A percentile compares a stretch with the other conserved stretches of the same genome.
These are phyloP conservation scores for Leptodontidium sp. DNA, from an alignment of 2,329 filamentous ascomycete genomes.

Conservation along the genomic window DNA sequence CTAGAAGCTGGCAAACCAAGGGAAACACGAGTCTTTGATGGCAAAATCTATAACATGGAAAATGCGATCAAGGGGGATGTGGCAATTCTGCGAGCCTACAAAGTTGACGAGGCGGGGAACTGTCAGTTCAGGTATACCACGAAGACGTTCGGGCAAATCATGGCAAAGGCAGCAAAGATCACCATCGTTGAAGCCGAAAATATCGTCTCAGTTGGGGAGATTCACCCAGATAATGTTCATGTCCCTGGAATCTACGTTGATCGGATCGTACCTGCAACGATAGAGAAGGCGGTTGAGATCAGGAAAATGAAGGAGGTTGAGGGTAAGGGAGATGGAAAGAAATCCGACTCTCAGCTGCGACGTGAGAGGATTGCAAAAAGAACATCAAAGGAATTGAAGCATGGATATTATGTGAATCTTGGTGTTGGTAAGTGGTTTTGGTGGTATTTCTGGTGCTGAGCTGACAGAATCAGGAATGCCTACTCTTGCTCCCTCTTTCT, in stretches of 20 bases:
- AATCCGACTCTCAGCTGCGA: conserved; percentile 58
- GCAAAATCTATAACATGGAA: conserved; percentile 79
- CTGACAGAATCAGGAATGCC: conserved; percentile 65
- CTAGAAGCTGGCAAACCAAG: conserved; percentile 70
- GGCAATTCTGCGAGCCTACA: conserved; percentile 79
- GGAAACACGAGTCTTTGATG: conserved; percentile 77
- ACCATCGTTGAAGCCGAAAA: conserved; percentile 88
- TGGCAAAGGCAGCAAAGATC: conserved; percentile 81
- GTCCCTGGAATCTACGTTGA: conserved; percentile 86
- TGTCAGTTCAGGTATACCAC: conserved; percentile 81
- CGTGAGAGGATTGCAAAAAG: conserved; percentile 78
- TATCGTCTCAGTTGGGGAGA: conserved; percentile 77
- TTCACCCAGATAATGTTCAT: conserved; percentile 78
- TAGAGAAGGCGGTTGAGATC: conserved; percentile 76
- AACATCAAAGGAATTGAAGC: conserved; percentile 81
- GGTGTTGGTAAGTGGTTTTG: conserved; percentile 60
- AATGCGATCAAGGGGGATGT: conserved; percentile 78
- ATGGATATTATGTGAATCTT: conserved; percentile 80
- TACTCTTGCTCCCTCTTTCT: conserved; percentile 81
- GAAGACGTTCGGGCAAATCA: conserved; percentile 76
- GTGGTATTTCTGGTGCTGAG: not conserved
- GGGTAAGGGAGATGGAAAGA: conserved; percentile 35
- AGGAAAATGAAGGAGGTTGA: conserved; percentile 62
- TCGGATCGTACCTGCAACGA: conserved; percentile 78
- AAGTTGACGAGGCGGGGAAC: conserved; percentile 79